Conservation (phyloP, 2,329 filamentous ascomycete genomes). For the Lachnellula arida region DNA sequence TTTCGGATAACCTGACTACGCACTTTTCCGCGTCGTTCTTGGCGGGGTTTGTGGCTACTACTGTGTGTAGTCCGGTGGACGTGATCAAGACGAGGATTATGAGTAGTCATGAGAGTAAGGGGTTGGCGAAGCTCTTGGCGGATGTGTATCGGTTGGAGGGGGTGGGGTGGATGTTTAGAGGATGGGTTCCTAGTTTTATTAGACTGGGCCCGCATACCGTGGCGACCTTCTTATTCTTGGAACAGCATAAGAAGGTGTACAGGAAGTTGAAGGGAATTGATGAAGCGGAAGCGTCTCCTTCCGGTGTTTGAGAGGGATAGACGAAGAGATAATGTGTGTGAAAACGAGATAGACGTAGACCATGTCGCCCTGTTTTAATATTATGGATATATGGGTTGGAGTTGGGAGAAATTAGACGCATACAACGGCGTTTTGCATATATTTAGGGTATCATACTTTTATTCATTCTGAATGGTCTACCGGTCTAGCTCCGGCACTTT, state of each 20-base stretch:
- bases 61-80: constrained; percentile 78
- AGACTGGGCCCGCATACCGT: constrained; percentile 74
- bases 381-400: constrained; percentile 8
- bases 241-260: constrained; percentile 80
- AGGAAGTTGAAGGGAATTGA: constrained; percentile 41
- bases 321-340: neutral
- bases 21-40: constrained; percentile 76
- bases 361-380: too few species aligned
- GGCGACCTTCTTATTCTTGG: constrained; percentile 79
- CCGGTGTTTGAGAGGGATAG: constrained; percentile 5
- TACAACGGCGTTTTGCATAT: constrained; percentile 16
- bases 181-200: constrained; percentile 76
- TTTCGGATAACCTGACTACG: constrained; percentile 65
- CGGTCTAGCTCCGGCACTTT: constrained; percentile 10
- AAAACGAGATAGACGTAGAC: neutral
- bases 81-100: constrained; percentile 88
- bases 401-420: constrained; percentile 20
- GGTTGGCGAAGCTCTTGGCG: constrained; percentile 54
- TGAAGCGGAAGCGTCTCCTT: constrained; percentile 15
- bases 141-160: constrained; percentile 70
- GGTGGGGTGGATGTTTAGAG: constrained; percentile 79
- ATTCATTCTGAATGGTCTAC: constrained; percentile 16
- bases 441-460: constrained; percentile 22
- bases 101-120: constrained; percentile 55
- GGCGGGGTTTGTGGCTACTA: constrained; percentile 79